Evolutionary conservation across 768 basidiomycete species (phyloP).

Genomic region (Galerina sulciceps): DNA sequence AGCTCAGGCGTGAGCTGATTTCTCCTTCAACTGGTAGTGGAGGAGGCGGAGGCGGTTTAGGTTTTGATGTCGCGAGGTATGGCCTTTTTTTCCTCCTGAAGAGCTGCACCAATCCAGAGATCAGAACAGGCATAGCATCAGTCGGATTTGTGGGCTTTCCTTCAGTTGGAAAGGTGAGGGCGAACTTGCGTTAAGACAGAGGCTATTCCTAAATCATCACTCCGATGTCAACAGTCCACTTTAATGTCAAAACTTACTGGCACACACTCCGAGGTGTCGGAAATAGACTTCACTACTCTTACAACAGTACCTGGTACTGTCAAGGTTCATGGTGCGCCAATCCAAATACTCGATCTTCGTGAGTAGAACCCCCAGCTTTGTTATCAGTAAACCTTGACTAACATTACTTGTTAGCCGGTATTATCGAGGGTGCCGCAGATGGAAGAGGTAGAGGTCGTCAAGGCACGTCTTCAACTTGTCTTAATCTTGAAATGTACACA

Average conservation of each 20-base stretch:
- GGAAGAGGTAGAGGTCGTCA: conserved; percentile 96
- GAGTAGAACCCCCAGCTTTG: conserved; percentile 30
- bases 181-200: background rate
- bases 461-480: conserved; percentile 47
- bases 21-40: conserved; percentile 73
- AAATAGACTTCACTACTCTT: conserved; percentile 95
- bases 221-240: conserved; percentile 63
- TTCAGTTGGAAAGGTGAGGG: conserved; percentile 88
- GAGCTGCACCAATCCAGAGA: background rate
- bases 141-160: conserved; percentile 94
- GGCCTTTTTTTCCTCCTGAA: background rate
- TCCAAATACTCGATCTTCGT: conserved; percentile 94
- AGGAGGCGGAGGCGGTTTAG: conserved; percentile 87
- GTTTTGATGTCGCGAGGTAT: conserved; percentile 92
- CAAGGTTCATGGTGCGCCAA: conserved; percentile 94
- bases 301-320: conserved; percentile 95
- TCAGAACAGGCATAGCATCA: conserved; percentile 92
- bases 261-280: conserved; percentile 94
- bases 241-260: conserved; percentile 96
- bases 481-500: background rate
- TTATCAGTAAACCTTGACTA: background rate
- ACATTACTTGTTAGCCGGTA: conserved; percentile 66
- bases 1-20: conserved; percentile 93
- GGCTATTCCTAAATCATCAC: conserved; percentile 3
- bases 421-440: conserved; percentile 97